Conservation (phyloP, 2,329 filamentous ascomycete species). For the Epichloe uncinata region DNA sequence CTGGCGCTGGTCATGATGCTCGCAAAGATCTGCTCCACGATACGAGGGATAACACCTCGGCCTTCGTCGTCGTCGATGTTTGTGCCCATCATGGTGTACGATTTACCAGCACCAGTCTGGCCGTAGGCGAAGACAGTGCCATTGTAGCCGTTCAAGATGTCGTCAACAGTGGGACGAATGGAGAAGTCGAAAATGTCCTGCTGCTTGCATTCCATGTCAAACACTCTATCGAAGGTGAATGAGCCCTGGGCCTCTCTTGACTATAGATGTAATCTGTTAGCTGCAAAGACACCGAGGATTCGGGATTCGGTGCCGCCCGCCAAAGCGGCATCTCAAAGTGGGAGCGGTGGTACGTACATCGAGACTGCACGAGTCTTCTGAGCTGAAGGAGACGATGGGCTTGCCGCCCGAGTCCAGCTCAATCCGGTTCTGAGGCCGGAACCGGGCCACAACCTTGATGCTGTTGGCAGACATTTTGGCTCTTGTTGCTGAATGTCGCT, state of each 20-base stretch:
- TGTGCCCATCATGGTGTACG: slow-evolving; percentile 75
- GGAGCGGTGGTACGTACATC: slow-evolving; percentile 40
- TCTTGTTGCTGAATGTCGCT: slow-evolving; percentile 2
- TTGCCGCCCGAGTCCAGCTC: slow-evolving; percentile 84
- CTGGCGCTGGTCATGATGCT: slow-evolving; percentile 91
- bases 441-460: slow-evolving; percentile 90
- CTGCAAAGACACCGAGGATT: background rate
- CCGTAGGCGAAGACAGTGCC: slow-evolving; percentile 98
- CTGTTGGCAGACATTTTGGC: slow-evolving; percentile 47
- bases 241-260: slow-evolving; percentile 69
- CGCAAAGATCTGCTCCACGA: slow-evolving; percentile 93
- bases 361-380: slow-evolving; percentile 76
- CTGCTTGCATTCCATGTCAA: slow-evolving; percentile 85
- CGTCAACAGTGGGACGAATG: slow-evolving; percentile 88
- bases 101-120: slow-evolving; percentile 96
- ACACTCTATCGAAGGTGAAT: slow-evolving; percentile 97
- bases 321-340: background rate
- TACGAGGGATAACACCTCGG: slow-evolving; percentile 91
- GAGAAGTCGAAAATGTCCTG: slow-evolving; percentile 96
- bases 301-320: background rate
- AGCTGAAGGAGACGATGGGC: slow-evolving; percentile 80
- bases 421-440: slow-evolving; percentile 91
- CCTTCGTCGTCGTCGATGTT: slow-evolving; percentile 83
- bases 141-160: slow-evolving; percentile 98
- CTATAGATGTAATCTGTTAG: slow-evolving; percentile 31